Conservation (phyloP, 192 early-diverging fungal species). For the Coemansia sp. region DNA sequence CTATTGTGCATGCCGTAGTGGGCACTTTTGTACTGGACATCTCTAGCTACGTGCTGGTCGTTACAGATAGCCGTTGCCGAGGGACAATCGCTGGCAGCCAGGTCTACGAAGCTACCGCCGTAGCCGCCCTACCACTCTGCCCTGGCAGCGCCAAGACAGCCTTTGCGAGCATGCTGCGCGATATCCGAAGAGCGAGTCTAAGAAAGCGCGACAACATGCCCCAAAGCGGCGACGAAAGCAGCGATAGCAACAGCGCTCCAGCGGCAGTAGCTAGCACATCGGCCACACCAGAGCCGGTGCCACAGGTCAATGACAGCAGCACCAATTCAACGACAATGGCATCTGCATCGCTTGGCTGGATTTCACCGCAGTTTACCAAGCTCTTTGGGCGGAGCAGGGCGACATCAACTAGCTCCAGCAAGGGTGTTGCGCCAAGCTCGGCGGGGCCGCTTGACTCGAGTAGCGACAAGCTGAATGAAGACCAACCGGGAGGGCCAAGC, state of each 20-base stretch:
- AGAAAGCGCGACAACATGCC: neutral
- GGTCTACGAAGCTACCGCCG: conserved; percentile 24
- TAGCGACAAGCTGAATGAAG: neutral
- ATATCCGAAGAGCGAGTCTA: neutral
- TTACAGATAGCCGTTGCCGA: conserved; percentile 23
- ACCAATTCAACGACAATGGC: neutral
- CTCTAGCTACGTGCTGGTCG: conserved; percentile 32
- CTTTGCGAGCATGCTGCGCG: conserved; percentile 6
- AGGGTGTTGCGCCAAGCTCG: neutral
- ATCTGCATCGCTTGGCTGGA: conserved; percentile 16
- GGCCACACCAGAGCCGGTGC: neutral
- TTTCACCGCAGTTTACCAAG: conserved; percentile 41
- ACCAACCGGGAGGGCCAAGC: neutral
- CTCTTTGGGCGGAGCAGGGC: conserved; percentile 18
- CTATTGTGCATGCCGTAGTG: conserved; percentile 23
- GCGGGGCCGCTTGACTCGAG: neutral
- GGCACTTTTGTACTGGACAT: conserved; percentile 36
- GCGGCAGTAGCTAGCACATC: neutral
- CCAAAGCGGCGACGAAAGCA: neutral
- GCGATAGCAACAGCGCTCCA: neutral
- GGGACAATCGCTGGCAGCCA: conserved; percentile 23
- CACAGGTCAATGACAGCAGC: neutral
- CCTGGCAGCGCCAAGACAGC: conserved; percentile 11
- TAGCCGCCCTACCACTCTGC: conserved; percentile 33
- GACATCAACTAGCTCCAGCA: neutral